Evolutionary conservation across 495 filamentous ascomycete genomes (phyloP), one percentile per base, ranked within the genome.

Genomic region (Penicillium canariense): DNA sequence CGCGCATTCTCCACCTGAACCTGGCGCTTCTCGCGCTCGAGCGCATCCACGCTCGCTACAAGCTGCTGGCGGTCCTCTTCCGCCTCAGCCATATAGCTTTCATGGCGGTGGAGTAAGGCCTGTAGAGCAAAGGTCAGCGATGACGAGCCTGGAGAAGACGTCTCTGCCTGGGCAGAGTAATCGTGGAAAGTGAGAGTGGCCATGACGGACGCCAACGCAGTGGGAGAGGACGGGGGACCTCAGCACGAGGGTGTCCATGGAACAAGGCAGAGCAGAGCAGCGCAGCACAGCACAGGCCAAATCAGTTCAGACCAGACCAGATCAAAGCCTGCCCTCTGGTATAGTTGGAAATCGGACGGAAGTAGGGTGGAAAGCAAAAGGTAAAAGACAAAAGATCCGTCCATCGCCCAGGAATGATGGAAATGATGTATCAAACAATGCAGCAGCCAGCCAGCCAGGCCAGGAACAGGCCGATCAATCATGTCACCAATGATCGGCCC

Each of bases 101-200:
- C 93, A 81, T 97, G 92, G 52, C 92, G 88, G 46, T 87, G 84
- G 15, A 98, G 83, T 32, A 98, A 77, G 30, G 92, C 89, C 93
- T 97, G 86, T 48, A 90, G 72, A 35, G 84, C 69, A 73, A 88
- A 89, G 15, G 83, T 90, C 71, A 90, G 85, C 73, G 80, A 81
- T 42, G 72, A 75, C 5, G 62, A 65, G 60, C 59, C 55, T 20
- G 56, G 54, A 61, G 46, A 58, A 34, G 47, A 40, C 49, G 50
- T 58, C 38, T 58, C 48, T 20, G 59, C 53, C 23, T 5, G 9
- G 44, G 52, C 38, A 62, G 53, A 50, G 31, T 58, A 56, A 50
- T 66, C 59, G 39, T 55, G 26, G 46, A 56, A 58, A 45, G 44
- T 45, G 38, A 57, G 58, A 34, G 48, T 54, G 55, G 71, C 55